Evolutionary conservation across 306 rosid genomes (phyloP).

Genomic region (Psophocarpus tetragonolobus): DNA sequence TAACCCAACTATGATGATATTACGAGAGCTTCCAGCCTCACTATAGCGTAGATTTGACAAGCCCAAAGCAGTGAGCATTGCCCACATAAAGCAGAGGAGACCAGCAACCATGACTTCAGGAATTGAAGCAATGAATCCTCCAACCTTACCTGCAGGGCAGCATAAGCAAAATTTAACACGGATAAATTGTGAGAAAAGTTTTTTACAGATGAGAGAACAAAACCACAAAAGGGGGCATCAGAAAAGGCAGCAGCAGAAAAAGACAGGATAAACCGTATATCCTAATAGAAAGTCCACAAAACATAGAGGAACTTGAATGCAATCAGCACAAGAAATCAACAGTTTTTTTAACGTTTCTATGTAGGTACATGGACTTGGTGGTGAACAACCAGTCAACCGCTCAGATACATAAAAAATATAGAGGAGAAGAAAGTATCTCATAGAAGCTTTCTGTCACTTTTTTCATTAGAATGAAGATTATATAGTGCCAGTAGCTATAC

Average conservation of each 20-base stretch:
- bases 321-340: background rate
- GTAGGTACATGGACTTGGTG: background rate
- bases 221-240: background rate
- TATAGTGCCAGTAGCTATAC: background rate
- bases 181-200: background rate
- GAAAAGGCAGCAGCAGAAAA: constrained; percentile 47
- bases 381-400: constrained; percentile 12
- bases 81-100: constrained; percentile 98
- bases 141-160: constrained; percentile 76
- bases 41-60: constrained; percentile 96
- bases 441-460: background rate
- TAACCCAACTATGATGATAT: constrained; percentile 91
- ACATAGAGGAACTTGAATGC: too few species aligned
- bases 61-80: constrained; percentile 94
- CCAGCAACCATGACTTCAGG: constrained; percentile 99
- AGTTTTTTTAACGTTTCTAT: background rate
- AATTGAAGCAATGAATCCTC: constrained; percentile 95
- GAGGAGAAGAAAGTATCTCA: background rate
- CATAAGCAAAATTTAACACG: constrained; percentile 18
- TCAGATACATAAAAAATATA: background rate
- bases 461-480: background rate
- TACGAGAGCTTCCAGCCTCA: constrained; percentile 99
- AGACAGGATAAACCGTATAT: constrained; percentile 42
- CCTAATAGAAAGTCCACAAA: too few species aligned
- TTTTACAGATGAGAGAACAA: background rate